Conservation (phyloP, 1,284 basidiomycete genomes). For the Pseudozyma hubeiensis region DNA sequence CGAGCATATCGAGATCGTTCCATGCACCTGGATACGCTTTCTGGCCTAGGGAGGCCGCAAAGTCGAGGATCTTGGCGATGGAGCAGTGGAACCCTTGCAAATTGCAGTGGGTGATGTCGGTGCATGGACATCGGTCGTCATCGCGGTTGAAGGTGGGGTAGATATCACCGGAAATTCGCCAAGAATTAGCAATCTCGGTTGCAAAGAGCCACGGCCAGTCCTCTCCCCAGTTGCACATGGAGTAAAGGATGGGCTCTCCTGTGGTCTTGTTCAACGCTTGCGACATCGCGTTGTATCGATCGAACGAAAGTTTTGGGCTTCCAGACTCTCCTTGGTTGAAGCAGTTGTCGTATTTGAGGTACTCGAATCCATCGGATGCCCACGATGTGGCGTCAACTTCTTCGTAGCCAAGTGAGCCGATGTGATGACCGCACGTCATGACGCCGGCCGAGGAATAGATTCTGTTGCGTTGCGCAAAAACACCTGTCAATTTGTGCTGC, state of each 20-base stretch:
- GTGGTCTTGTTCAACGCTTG: conserved; percentile 72
- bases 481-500: background rate
- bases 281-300: conserved; percentile 72
- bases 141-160: conserved; percentile 33
- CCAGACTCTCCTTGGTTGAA: conserved; percentile 62
- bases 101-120: conserved; percentile 30
- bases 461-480: background rate
- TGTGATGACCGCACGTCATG: conserved; percentile 64
- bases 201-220: conserved; percentile 59
- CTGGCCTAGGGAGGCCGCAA: conserved; percentile 39
- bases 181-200: conserved; percentile 71
- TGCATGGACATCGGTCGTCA: conserved; percentile 33
- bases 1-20: conserved; percentile 64
- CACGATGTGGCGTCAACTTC: conserved; percentile 71
- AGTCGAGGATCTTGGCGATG: conserved; percentile 29
- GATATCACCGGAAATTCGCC: conserved; percentile 69
- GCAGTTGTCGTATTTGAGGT: conserved; percentile 70
- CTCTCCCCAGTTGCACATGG: conserved; percentile 39
- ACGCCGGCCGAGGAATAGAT: conserved; percentile 73
- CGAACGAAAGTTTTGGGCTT: conserved; percentile 31
- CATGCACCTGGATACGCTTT: conserved; percentile 56
- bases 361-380: conserved; percentile 36
- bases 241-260: conserved; percentile 58
- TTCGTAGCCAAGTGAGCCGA: conserved; percentile 73
- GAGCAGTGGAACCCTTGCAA: conserved; percentile 34